These are phyloP conservation scores for Trematosphaeria pertusa DNA, from an alignment of 2,329 filamentous ascomycete genomes.

Conservation along the genomic window DNA sequence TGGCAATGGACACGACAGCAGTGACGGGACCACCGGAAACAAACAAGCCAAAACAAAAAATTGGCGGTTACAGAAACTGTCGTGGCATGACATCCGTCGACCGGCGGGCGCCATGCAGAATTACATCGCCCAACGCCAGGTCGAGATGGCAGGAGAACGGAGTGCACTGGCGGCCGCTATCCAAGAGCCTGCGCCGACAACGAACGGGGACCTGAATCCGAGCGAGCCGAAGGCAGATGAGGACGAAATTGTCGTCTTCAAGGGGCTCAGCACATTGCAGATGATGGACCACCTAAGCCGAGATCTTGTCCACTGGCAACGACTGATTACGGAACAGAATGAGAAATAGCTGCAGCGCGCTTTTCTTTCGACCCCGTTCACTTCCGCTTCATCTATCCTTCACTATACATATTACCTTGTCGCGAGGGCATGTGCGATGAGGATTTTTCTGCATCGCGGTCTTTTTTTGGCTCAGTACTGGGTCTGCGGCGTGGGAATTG, in stretches of 20 bases:
- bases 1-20: constrained; percentile 56
- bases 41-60: constrained; percentile 66
- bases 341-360: constrained; percentile 29
- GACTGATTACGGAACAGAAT: constrained; percentile 48
- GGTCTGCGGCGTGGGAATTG: not conserved
- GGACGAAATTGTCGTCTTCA: constrained; percentile 61
- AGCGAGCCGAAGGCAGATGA: constrained; percentile 51
- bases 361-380: not conserved
- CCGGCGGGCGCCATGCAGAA: constrained; percentile 84
- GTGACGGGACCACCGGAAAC: constrained; percentile 63
- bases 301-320: constrained; percentile 85
- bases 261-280: constrained; percentile 77
- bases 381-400: not conserved
- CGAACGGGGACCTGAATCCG: constrained; percentile 29
- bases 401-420: not conserved
- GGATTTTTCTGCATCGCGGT: too few species aligned
- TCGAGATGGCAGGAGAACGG: constrained; percentile 76
- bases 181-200: constrained; percentile 22
- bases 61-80: constrained; percentile 66
- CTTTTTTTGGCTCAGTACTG: not conserved
- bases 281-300: constrained; percentile 90
- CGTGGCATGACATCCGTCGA: constrained; percentile 86
- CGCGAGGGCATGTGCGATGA: not conserved
- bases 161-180: constrained; percentile 33
- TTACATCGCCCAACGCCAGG: constrained; percentile 87